Conservation (phyloP, 2,329 filamentous ascomycete species). For the Pseudogymnoascus destructans region DNA sequence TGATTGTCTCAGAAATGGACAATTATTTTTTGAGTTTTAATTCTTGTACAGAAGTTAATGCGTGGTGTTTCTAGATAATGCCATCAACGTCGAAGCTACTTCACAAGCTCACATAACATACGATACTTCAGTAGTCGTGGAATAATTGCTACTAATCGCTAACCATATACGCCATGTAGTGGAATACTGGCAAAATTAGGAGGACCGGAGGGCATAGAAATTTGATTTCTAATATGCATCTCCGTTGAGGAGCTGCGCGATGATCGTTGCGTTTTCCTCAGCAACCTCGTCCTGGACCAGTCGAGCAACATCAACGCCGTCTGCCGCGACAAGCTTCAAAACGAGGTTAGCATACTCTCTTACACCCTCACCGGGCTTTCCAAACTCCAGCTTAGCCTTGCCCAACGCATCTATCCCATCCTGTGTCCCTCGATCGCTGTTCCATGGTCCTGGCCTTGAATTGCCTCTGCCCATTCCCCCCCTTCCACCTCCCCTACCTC, state of each 20-base stretch:
- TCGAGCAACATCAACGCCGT: slow-evolving; percentile 25
- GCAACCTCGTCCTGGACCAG: slow-evolving; percentile 34
- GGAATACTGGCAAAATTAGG: not conserved
- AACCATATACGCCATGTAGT: not conserved
- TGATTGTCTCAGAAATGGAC: not conserved
- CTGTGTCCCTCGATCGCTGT: slow-evolving; percentile 42
- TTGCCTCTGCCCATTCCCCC: not conserved
- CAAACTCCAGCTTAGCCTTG: slow-evolving; percentile 35
- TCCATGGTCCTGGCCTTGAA: slow-evolving; percentile 33
- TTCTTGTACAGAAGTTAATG: not conserved
- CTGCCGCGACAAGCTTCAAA: slow-evolving; percentile 33
- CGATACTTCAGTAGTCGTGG: not conserved
- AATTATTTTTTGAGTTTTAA: not conserved
- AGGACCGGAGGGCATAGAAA: not conserved
- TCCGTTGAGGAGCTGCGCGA: slow-evolving; percentile 36
- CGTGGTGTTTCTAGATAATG: not conserved
- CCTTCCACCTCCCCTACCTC: slow-evolving; percentile 8
- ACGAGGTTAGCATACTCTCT: slow-evolving; percentile 48
- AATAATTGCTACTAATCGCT: not conserved
- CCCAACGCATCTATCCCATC: slow-evolving; percentile 42
- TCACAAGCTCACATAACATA: not conserved
- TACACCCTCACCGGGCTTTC: slow-evolving; percentile 45
- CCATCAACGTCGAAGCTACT: not conserved
- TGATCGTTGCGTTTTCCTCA: slow-evolving; percentile 34
- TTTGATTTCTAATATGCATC: slow-evolving; percentile 22